phyloP scores from a whole-genome alignment of 305 asterid species.

The Lippia alba region DNA sequence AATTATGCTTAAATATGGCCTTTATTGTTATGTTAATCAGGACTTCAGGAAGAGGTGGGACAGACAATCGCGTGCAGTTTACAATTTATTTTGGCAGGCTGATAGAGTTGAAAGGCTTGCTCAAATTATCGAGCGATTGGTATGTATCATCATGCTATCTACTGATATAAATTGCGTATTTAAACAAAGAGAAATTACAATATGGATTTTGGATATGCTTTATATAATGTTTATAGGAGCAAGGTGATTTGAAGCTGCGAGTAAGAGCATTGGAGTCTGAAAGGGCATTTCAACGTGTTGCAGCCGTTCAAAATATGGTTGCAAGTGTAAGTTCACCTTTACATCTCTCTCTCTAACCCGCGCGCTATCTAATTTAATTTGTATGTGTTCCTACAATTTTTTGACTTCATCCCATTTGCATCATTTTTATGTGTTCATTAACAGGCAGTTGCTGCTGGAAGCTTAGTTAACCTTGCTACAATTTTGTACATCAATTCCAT shows the following conservation, averaged over 20 bases:
- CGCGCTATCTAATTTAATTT: no score
- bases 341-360: no score
- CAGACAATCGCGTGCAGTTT: conserved; percentile 9
- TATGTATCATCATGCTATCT: neutral
- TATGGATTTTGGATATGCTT: neutral
- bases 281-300: conserved; percentile 4
- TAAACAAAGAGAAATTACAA: neutral
- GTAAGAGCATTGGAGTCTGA: neutral
- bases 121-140: conserved; percentile 3
- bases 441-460: conserved; percentile 98
- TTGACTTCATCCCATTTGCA: conserved; percentile 1
- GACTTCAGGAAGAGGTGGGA: conserved; percentile 10
- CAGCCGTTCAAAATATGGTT: conserved; percentile 7
- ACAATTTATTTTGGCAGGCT: conserved; percentile 8
- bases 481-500: conserved; percentile 73
- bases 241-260: conserved; percentile 5
- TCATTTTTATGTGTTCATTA: conserved; percentile 17
- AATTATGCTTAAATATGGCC: neutral
- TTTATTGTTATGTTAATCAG: neutral
- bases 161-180: neutral
- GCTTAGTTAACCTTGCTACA: conserved; percentile 94
- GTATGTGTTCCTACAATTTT: neutral
- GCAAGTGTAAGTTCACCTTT: conserved; percentile 1
- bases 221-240: neutral
- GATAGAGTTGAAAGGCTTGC: neutral